Evolutionary conservation across 2,329 filamentous ascomycete genomes (phyloP).

Genomic region (Verticillium nubilum): DNA sequence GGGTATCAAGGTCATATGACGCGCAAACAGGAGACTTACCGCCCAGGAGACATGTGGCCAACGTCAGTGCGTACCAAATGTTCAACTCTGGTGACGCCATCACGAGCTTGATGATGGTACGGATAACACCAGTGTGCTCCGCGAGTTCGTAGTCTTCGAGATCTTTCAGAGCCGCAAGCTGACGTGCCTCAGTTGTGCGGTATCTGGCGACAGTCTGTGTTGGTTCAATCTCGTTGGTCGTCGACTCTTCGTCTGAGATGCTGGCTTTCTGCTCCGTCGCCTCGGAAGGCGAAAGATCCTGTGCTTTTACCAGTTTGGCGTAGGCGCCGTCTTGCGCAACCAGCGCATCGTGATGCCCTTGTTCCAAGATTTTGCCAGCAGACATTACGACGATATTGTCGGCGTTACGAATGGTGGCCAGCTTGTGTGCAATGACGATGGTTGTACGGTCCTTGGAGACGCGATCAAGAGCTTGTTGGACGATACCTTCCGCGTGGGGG

Average conservation of each 20-base stretch:
- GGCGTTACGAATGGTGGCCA: constrained; percentile 30
- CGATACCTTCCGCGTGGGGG: constrained; percentile 35
- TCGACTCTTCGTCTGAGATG: not conserved
- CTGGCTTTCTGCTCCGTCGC: not conserved
- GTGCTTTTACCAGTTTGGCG: constrained; percentile 14
- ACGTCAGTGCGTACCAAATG: no score
- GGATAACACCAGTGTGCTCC: no score
- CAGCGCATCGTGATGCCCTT: constrained; percentile 19
- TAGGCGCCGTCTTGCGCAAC: constrained; percentile 10
- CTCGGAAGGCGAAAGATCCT: constrained; percentile 10
- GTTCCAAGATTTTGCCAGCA: constrained; percentile 21
- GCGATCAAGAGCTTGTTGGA: constrained; percentile 47
- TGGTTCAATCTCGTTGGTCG: no score
- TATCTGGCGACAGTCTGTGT: not conserved
- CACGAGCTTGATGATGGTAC: no score
- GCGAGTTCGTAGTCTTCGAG: constrained; percentile 1
- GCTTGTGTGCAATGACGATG: constrained; percentile 57
- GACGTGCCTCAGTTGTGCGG: not conserved
- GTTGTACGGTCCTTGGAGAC: constrained; percentile 53
- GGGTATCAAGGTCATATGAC: no score
- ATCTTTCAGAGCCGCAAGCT: not conserved
- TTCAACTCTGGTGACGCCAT: no score
- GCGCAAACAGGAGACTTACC: no score
- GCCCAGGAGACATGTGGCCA: not conserved
- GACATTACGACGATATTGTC: constrained; percentile 26